phyloP scores from a whole-genome alignment of 306 rosid genomes.

The Begonia masoniana region DNA sequence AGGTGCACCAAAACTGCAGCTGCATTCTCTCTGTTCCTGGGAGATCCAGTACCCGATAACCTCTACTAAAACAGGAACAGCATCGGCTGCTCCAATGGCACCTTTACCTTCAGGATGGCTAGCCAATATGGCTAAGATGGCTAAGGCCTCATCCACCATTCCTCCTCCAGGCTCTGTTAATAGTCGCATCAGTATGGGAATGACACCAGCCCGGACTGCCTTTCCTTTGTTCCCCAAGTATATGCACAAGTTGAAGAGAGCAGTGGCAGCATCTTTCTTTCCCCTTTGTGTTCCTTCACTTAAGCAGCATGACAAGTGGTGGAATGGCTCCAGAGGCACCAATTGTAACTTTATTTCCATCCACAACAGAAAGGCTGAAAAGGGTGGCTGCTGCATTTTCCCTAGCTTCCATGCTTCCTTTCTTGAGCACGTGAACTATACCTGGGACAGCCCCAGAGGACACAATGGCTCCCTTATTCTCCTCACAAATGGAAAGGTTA shows the following conservation, averaged over 20 bases:
- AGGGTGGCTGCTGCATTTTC: constrained; percentile 99
- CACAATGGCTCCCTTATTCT: constrained; percentile 78
- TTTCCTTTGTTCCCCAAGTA: constrained; percentile 95
- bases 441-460: constrained; percentile 89
- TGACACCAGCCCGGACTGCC: constrained; percentile 90
- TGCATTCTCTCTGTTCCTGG: constrained; percentile 89
- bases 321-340: constrained; percentile 93
- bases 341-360: constrained; percentile 77
- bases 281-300: constrained; percentile 98
- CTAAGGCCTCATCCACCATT: constrained; percentile 98
- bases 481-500: constrained; percentile 91
- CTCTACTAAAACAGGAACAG: constrained; percentile 81
- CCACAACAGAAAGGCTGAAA: constrained; percentile 92
- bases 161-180: constrained; percentile 77
- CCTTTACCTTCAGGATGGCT: constrained; percentile 87
- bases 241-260: constrained; percentile 91
- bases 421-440: constrained; percentile 80
- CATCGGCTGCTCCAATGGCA: constrained; percentile 66
- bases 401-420: constrained; percentile 99
- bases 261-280: constrained; percentile 96
- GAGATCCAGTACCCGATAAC: constrained; percentile 81
- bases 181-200: constrained; percentile 78
- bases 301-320: constrained; percentile 73
- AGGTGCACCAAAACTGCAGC: constrained; percentile 93
- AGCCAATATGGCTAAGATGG: constrained; percentile 83